Evolutionary conservation across 2,329 filamentous ascomycete genomes (phyloP).

Genomic region (Cladosporium sp.): DNA sequence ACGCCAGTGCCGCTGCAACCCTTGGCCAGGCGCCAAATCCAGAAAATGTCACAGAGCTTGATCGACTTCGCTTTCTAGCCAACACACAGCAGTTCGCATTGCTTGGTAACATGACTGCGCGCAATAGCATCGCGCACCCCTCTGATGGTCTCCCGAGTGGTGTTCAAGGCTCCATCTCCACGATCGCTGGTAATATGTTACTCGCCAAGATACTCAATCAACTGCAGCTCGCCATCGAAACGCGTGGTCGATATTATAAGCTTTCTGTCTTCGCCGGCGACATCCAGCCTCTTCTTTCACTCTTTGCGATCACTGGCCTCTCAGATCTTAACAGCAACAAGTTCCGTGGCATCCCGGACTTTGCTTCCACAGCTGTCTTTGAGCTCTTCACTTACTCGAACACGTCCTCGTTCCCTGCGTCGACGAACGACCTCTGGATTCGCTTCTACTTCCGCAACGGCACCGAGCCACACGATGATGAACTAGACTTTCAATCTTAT

Average conservation of each 20-base stretch:
- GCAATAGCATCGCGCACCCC: constrained; percentile 19
- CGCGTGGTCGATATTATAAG: constrained; percentile 22
- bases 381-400: constrained; percentile 44
- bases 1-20: constrained; percentile 37
- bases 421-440: constrained; percentile 46
- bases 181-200: constrained; percentile 36
- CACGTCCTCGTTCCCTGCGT: constrained; percentile 33
- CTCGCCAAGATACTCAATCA: constrained; percentile 31
- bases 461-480: constrained; percentile 32
- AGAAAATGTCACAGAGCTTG: constrained; percentile 22
- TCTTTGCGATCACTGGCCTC: constrained; percentile 46
- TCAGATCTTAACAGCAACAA: constrained; percentile 37
- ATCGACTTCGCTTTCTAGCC: constrained; percentile 41
- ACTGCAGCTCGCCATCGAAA: constrained; percentile 29
- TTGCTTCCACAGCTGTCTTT: constrained; percentile 47
- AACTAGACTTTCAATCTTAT: constrained; percentile 36
- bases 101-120: constrained; percentile 42
- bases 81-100: constrained; percentile 42
- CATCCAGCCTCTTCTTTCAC: constrained; percentile 47
- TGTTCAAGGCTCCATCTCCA: constrained; percentile 32
- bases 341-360: constrained; percentile 48
- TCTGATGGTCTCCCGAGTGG: not conserved
- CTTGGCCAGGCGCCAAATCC: not conserved
- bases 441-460: constrained; percentile 57
- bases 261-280: constrained; percentile 45